These are phyloP conservation scores for Chlorella vulgaris DNA, from an alignment of 139 green algal genomes.

Conservation along the genomic window DNA sequence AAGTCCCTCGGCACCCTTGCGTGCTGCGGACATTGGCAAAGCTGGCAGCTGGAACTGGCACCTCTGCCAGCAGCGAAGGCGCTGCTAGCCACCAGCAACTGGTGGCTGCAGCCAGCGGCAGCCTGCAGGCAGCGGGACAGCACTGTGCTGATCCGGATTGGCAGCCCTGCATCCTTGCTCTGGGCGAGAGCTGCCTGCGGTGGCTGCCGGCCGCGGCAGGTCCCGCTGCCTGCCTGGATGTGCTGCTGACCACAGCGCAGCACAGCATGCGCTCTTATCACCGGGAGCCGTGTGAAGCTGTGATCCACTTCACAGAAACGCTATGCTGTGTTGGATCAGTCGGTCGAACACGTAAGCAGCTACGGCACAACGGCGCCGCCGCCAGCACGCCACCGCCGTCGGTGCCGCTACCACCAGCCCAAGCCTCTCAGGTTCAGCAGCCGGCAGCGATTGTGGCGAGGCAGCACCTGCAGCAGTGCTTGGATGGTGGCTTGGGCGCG, in stretches of 20 bases:
- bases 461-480: neutral
- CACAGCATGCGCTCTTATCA: constrained; percentile 30
- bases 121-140: neutral
- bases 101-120: neutral
- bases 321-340: constrained; percentile 32
- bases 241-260: constrained; percentile 31
- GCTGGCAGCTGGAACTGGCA: neutral
- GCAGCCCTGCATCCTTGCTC: neutral
- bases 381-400: no score
- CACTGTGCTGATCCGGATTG: neutral
- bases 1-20: neutral
- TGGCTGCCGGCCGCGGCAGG: neutral
- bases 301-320: constrained; percentile 31
- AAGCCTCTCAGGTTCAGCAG: neutral
- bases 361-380: no score
- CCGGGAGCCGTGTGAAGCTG: constrained; percentile 38
- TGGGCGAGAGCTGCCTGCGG: constrained; percentile 5
- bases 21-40: neutral
- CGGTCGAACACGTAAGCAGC: neutral
- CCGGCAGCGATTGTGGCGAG: neutral
- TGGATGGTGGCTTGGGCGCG: neutral
- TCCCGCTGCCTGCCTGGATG: constrained; percentile 7
- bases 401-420: neutral
- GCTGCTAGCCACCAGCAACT: neutral
- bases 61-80: neutral